These are phyloP conservation scores for Daldinia grandis DNA, from an alignment of 495 filamentous ascomycete species.

Conservation along the genomic window DNA sequence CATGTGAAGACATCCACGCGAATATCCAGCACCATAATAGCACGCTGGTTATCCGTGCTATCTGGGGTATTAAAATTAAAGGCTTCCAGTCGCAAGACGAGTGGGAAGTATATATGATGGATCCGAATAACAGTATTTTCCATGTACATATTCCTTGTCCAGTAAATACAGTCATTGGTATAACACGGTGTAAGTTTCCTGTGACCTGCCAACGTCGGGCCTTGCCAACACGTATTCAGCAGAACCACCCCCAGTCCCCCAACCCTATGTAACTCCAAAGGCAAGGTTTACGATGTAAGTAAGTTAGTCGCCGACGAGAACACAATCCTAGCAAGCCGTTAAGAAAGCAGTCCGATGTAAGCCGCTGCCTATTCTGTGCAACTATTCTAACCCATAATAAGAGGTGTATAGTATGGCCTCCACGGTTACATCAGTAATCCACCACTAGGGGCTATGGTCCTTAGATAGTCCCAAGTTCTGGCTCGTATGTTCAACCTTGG, in stretches of 20 bases:
- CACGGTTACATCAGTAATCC: not conserved
- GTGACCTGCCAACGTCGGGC: not conserved
- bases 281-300: not conserved
- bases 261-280: not conserved
- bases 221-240: not conserved
- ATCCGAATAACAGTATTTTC: not conserved
- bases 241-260: not conserved
- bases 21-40: not conserved
- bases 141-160: not conserved
- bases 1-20: slow-evolving; percentile 50
- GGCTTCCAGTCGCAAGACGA: slow-evolving; percentile 9
- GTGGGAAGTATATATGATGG: not conserved
- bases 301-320: too few relatives aligned
- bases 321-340: too few relatives aligned
- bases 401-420: not conserved
- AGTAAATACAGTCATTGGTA: not conserved
- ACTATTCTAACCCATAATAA: not conserved
- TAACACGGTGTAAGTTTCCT: not conserved
- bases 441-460: not conserved
- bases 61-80: slow-evolving; percentile 9
- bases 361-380: not conserved
- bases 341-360: too few relatives aligned
- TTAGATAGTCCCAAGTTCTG: not conserved
- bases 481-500: not conserved
- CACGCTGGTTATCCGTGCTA: not conserved